Conservation (phyloP, 495 filamentous ascomycete species). For the Stereocaulon alpinum region DNA sequence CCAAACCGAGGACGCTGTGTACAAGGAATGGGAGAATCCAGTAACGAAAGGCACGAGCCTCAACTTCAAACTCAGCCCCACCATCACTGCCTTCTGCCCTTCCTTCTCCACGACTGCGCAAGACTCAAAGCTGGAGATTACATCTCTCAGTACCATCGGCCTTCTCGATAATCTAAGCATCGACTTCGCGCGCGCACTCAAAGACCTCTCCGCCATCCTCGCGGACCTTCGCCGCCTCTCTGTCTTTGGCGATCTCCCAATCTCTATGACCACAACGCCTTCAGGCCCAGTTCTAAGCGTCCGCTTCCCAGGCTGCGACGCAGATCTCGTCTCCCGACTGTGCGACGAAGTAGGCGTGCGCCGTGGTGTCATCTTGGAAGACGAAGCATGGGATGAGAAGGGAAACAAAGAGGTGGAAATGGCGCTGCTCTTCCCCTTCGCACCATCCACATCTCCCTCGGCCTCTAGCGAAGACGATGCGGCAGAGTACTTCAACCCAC, state of each 20-base stretch:
- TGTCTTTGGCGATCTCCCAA: constrained; percentile 69
- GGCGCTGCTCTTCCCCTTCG: constrained; percentile 78
- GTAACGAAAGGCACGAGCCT: constrained; percentile 47
- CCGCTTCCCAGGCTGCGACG: constrained; percentile 84
- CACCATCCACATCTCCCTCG: constrained; percentile 36
- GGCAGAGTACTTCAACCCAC: constrained; percentile 22
- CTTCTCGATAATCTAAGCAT: constrained; percentile 74
- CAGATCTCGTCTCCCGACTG: constrained; percentile 66
- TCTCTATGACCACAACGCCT: constrained; percentile 51
- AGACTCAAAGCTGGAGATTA: constrained; percentile 21
- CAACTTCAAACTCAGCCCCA: constrained; percentile 77
- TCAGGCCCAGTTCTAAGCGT: constrained; percentile 49
- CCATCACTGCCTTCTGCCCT: constrained; percentile 41
- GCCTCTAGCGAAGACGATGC: constrained; percentile 10
- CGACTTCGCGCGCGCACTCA: constrained; percentile 80
- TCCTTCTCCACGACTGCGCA: constrained; percentile 25
- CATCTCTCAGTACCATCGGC: constrained; percentile 61
- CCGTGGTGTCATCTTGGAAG: constrained; percentile 67
- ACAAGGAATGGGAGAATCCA: constrained; percentile 8
- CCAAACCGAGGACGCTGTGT: constrained; percentile 48
- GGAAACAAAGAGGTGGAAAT: constrained; percentile 48
- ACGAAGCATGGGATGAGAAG: constrained; percentile 53
- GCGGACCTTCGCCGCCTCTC: constrained; percentile 72
- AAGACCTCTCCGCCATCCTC: constrained; percentile 69
- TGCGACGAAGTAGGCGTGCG: constrained; percentile 79